Evolutionary conservation across 768 basidiomycete genomes (phyloP).

Genomic region (Collybia sordida): DNA sequence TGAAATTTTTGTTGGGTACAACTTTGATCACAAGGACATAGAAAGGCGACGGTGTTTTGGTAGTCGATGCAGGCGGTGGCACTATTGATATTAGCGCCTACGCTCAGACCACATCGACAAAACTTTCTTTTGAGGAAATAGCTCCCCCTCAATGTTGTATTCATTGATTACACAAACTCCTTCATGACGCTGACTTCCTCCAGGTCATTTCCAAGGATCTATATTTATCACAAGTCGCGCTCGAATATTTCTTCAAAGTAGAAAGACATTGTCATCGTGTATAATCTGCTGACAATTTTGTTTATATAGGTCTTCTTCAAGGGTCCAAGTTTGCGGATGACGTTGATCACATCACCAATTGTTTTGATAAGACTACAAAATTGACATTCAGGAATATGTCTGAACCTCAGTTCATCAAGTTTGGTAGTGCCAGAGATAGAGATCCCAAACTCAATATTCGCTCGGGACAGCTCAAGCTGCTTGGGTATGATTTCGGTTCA

Average conservation of each 20-base stretch:
- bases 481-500: slow-evolving; percentile 23
- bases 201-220: slow-evolving; percentile 50
- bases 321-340: slow-evolving; percentile 40
- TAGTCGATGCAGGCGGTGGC: slow-evolving; percentile 63
- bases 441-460: slow-evolving; percentile 39
- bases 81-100: slow-evolving; percentile 61
- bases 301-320: slow-evolving; percentile 35
- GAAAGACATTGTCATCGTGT: no score
- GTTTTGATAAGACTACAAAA: slow-evolving; percentile 51
- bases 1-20: background rate
- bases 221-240: slow-evolving; percentile 45
- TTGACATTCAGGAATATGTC: slow-evolving; percentile 36
- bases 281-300: background rate
- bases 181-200: background rate
- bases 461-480: slow-evolving; percentile 44
- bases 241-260: slow-evolving; percentile 34
- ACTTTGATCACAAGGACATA: slow-evolving; percentile 14
- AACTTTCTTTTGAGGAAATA: slow-evolving; percentile 43
- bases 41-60: slow-evolving; percentile 44
- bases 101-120: slow-evolving; percentile 21
- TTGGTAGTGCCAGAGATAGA: slow-evolving; percentile 41
- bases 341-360: slow-evolving; percentile 35
- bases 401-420: slow-evolving; percentile 46
- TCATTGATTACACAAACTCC: background rate
- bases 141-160: slow-evolving; percentile 39